Percentiles rank a stretch among this genome's conserved stretches.
Evolutionary conservation across 2,329 filamentous ascomycete genomes (phyloP).

Genomic region (Orbilia brochopaga): DNA sequence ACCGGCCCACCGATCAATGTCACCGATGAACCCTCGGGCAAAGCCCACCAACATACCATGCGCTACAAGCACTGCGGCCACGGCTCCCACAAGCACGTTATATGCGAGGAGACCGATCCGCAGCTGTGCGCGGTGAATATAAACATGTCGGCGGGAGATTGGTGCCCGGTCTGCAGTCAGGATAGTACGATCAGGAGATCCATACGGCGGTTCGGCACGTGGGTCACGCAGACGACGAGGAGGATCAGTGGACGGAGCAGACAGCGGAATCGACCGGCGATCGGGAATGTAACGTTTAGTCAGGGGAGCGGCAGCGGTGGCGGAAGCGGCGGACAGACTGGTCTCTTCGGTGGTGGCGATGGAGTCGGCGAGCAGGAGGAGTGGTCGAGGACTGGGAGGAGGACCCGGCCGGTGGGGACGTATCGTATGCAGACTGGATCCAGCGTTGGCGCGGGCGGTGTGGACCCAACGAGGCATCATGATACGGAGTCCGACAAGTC

Average conservation of each 20-base stretch:
- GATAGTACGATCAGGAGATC: conserved; percentile 2
- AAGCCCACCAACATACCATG: conserved; percentile 30
- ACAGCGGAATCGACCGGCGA: conserved; percentile 1
- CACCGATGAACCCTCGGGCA: conserved; percentile 13
- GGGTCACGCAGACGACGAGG: conserved; percentile 21
- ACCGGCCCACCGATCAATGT: conserved; percentile 19
- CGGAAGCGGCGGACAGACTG: background rate
- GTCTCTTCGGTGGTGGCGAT: background rate
- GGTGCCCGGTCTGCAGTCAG: background rate
- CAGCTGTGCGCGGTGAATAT: conserved; percentile 11
- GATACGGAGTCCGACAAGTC: conserved; percentile 42
- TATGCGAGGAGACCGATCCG: conserved; percentile 25
- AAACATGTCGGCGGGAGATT: conserved; percentile 5
- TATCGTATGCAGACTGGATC: conserved; percentile 28
- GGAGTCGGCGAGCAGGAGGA: conserved; percentile 7
- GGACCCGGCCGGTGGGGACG: conserved; percentile 2
- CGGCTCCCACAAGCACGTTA: background rate
- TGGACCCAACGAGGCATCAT: conserved; percentile 30
- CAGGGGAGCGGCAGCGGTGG: background rate
- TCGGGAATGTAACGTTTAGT: conserved; percentile 9
- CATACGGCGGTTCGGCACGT: conserved; percentile 18
- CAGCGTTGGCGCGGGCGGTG: conserved; percentile 42
- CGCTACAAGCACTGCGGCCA: conserved; percentile 17
- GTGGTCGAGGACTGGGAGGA: conserved; percentile 5
- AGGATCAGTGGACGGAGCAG: no score